Evolutionary conservation across 2,329 filamentous ascomycete genomes (phyloP), one percentile per base, ranked within the genome.

Genomic region (Cladosporium sp.): DNA sequence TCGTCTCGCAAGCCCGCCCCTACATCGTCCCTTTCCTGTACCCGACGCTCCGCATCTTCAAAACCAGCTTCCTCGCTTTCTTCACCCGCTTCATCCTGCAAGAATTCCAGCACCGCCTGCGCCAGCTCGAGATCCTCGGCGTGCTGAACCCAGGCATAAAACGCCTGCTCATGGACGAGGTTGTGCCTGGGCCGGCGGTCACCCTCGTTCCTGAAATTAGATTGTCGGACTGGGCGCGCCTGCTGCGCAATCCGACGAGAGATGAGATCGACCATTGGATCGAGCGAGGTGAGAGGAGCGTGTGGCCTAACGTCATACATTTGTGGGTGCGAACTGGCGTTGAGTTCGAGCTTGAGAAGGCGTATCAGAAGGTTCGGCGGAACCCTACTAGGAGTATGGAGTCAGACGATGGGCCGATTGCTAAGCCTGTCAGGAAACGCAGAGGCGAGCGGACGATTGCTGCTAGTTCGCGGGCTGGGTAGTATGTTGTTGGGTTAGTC

Each of bases 1-100:
- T 98, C 69, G 88, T 98, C 70, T 95, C 91, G 69, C 94, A 97
- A 80, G 93, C 94, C 0, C 86, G 93, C 3, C 94, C 94, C 0
- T 97, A 96, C 77, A 83, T 97, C 18, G 89, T 94, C 31, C 93
- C 93, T 0, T 95, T 65, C 62, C 62, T 65, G 23, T 58, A 58
- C 44, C 53, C 62, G 2, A 37, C 53, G 14, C 62, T 55, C 4
- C 61, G 61, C 4, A n/a, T 40, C 56, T 63, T 56, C 50, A 53
- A 53, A 37, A 63, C 61, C 21, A 63, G 33, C 33, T 26, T 26
- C 35, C 37, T 44, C 10, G 52, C 66, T 1, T 57, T 31, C 53
- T 69, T 83, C 5, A 83, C 89, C 56, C 84, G 90, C 61, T 85
- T 96, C 69, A 82, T 93, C 18, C 88, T 89, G 0, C 81, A 92